Evolutionary conservation across 2,329 filamentous ascomycete genomes (phyloP).

Genomic region (Rutstroemia sydowiana): DNA sequence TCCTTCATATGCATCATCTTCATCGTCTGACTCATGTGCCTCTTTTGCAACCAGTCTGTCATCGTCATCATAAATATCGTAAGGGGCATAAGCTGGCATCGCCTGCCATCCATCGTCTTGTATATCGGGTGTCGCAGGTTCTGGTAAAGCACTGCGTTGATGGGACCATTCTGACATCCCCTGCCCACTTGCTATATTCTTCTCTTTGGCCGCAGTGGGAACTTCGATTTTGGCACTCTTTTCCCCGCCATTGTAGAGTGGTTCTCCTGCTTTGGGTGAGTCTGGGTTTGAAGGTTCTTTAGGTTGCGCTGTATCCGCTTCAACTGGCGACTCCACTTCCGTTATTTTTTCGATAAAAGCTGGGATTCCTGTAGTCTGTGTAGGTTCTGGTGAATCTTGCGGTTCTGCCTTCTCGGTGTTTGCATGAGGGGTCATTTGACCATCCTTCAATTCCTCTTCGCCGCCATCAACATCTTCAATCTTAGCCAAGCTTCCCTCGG

Average conservation of each 20-base stretch:
- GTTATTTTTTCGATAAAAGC: slow-evolving; percentile 1
- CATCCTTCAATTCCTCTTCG: slow-evolving; percentile 36
- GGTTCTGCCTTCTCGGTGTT: slow-evolving; percentile 16
- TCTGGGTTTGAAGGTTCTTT: slow-evolving; percentile 3
- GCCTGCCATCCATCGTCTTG: slow-evolving; percentile 78
- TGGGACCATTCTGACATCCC: slow-evolving; percentile 79
- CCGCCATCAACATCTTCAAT: slow-evolving; percentile 31
- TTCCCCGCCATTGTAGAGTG: slow-evolving; percentile 2
- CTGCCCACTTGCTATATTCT: slow-evolving; percentile 4
- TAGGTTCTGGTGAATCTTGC: slow-evolving; percentile 10
- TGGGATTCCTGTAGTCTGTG: not conserved
- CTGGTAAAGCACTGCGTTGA: slow-evolving; percentile 58
- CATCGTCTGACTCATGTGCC: slow-evolving; percentile 60
- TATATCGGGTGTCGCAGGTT: slow-evolving; percentile 43
- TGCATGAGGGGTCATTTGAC: slow-evolving; percentile 28
- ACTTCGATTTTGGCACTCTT: not conserved
- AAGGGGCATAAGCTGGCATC: slow-evolving; percentile 89
- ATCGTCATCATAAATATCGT: slow-evolving; percentile 94
- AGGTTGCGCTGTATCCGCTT: slow-evolving; percentile 5
- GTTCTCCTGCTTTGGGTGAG: not conserved
- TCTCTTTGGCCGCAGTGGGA: not conserved
- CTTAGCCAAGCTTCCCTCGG: not conserved
- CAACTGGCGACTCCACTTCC: slow-evolving; percentile 7
- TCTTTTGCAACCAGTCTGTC: slow-evolving; percentile 80
- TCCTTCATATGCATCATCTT: slow-evolving; percentile 62